phyloP scores from a whole-genome alignment of 2,329 filamentous ascomycete species.

The Colletotrichum sp. region DNA sequence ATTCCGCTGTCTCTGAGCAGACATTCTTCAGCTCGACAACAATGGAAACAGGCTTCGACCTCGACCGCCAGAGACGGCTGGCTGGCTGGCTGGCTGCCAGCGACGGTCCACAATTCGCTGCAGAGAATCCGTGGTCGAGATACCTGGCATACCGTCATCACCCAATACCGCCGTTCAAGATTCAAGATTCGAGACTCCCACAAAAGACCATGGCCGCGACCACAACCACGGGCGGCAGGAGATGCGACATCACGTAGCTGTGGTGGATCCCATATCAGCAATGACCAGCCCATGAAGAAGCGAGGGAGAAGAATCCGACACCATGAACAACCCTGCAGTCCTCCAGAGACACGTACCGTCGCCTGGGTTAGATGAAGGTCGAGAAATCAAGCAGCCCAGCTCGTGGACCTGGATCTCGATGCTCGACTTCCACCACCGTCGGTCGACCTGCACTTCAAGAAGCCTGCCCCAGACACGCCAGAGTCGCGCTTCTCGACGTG shows the following conservation, averaged over 20 bases:
- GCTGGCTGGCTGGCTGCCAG: neutral
- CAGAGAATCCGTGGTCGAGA: neutral
- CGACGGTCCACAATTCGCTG: neutral
- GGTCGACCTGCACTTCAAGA: neutral
- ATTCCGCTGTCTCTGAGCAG: neutral
- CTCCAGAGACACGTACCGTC: neutral
- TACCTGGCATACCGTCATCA: neutral
- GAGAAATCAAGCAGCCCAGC: neutral
- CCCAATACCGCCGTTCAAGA: neutral
- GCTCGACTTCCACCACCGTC: neutral
- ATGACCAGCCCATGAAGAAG: neutral
- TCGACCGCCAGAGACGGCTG: neutral
- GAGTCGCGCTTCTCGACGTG: conserved; percentile 10
- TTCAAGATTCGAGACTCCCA: neutral
- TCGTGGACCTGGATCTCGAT: conserved; percentile 13
- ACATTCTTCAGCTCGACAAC: neutral
- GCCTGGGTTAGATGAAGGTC: neutral
- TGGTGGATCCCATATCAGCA: neutral
- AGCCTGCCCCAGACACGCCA: conserved; percentile 1
- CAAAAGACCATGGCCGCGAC: neutral
- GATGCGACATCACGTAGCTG: neutral
- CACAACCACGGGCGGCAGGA: neutral
- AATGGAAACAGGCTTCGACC: neutral
- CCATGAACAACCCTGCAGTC: neutral
- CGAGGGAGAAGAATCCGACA: neutral